These are phyloP conservation scores for Simplicillium sp. DNA, from an alignment of 2,329 filamentous ascomycete genomes.

Conservation along the genomic window DNA sequence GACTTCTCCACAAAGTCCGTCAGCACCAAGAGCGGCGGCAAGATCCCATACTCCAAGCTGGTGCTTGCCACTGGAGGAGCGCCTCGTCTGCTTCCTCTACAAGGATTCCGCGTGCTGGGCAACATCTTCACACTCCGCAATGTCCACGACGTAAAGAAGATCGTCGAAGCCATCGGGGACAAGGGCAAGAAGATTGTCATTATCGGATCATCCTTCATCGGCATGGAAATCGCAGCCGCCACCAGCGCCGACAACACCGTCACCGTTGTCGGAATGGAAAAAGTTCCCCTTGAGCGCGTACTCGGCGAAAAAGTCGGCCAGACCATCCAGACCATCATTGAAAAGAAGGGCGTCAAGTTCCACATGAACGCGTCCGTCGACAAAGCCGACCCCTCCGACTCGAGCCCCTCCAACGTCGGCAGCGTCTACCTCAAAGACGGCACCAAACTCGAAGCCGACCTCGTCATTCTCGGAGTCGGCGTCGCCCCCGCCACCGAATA, in stretches of 20 bases:
- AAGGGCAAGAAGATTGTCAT: conserved; percentile 87
- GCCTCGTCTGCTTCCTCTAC: conserved; percentile 64
- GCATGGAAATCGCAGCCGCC: conserved; percentile 92
- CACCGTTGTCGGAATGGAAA: conserved; percentile 81
- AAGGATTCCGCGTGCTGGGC: conserved; percentile 74
- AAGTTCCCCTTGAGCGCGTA: conserved; percentile 73
- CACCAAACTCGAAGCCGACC: conserved; percentile 71
- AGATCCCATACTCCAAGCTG: conserved; percentile 75
- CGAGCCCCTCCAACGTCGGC: conserved; percentile 64
- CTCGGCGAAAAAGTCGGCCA: conserved; percentile 74
- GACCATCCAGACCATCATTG: conserved; percentile 69
- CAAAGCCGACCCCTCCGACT: conserved; percentile 64
- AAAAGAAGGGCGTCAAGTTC: conserved; percentile 85
- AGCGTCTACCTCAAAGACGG: conserved; percentile 78
- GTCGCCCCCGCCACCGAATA: conserved; percentile 80
- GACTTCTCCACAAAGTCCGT: conserved; percentile 70
- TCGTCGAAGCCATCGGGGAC: conserved; percentile 69
- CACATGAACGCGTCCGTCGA: conserved; percentile 72
- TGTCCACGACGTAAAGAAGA: conserved; percentile 62
- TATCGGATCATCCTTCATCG: conserved; percentile 91
- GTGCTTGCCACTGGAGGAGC: conserved; percentile 83
- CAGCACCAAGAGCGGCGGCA: conserved; percentile 62
- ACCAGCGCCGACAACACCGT: conserved; percentile 72
- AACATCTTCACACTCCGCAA: conserved; percentile 83
- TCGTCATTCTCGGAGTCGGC: conserved; percentile 87